Percentiles rank a stretch among this genome's conserved stretches.
Conservation (phyloP, 1,284 basidiomycete species). For the Malassezia brasiliensis region DNA sequence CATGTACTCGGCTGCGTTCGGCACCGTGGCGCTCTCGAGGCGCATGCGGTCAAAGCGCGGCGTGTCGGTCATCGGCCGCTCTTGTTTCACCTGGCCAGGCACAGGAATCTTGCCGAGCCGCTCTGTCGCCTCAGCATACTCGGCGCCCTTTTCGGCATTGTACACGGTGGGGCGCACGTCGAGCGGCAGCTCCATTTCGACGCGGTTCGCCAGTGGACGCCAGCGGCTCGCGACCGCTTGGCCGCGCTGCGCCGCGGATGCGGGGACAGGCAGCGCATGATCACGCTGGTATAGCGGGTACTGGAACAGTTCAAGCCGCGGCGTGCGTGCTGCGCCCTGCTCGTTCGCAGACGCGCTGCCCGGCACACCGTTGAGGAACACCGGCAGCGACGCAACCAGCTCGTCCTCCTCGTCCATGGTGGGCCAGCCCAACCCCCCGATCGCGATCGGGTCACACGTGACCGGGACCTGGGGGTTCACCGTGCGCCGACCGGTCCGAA, state of each 20-base stretch:
- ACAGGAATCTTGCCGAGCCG: conserved; percentile 14
- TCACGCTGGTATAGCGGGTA: conserved; percentile 40
- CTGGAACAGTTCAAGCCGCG: conserved; percentile 36
- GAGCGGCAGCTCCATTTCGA: conserved; percentile 43
- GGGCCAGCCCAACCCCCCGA: not conserved
- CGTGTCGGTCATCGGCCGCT: conserved; percentile 7
- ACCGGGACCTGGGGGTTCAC: not conserved
- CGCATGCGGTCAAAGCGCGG: conserved; percentile 33
- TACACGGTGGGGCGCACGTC: conserved; percentile 40
- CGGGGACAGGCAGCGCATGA: conserved; percentile 37
- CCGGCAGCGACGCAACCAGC: conserved; percentile 39
- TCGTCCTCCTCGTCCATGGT: conserved; percentile 10
- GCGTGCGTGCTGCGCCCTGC: not conserved
- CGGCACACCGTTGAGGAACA: conserved; percentile 38
- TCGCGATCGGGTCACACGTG: conserved; percentile 1
- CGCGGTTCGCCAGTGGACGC: conserved; percentile 35
- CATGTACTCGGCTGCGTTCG: conserved; percentile 41
- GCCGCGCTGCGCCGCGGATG: conserved; percentile 34
- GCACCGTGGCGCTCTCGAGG: conserved; percentile 36
- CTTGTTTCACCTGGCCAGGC: conserved; percentile 26
- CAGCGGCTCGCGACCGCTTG: conserved; percentile 34
- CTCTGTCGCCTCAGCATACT: conserved; percentile 22
- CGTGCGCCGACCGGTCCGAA: not conserved
- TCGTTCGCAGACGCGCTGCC: conserved; percentile 14
- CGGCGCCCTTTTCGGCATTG: conserved; percentile 33